These are phyloP conservation scores for Oidiodendron maius DNA, from an alignment of 495 filamentous ascomycete genomes.

Conservation along the genomic window DNA sequence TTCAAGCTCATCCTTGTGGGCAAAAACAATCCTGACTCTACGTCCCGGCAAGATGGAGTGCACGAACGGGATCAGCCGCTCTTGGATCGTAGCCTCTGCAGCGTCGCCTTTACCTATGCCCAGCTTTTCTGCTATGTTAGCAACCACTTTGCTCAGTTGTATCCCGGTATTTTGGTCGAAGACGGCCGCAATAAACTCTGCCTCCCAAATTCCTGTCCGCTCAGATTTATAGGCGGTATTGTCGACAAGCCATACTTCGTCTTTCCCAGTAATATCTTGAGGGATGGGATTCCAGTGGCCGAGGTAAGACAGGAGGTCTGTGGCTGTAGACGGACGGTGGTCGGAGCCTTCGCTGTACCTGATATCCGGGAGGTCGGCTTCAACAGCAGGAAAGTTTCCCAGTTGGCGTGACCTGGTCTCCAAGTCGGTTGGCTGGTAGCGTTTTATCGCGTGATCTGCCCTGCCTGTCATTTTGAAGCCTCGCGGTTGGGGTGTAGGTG, in stretches of 20 bases:
- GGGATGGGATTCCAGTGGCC: constrained; percentile 38
- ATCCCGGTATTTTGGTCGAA: constrained; percentile 66
- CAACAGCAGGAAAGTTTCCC: constrained; percentile 35
- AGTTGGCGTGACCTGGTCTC: constrained; percentile 28
- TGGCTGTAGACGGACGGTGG: constrained; percentile 16
- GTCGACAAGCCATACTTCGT: constrained; percentile 85
- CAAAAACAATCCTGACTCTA: constrained; percentile 53
- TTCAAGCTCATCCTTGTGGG: constrained; percentile 35
- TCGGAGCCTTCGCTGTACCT: constrained; percentile 15
- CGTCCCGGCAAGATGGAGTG: constrained; percentile 66
- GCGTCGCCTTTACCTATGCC: constrained; percentile 60
- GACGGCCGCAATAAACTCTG: constrained; percentile 73
- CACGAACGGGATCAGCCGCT: constrained; percentile 70
- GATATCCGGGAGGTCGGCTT: constrained; percentile 30
- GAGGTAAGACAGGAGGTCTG: constrained; percentile 38
- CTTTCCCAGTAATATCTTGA: constrained; percentile 31
- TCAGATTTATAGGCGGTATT: constrained; percentile 70
- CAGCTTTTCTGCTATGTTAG: constrained; percentile 62
- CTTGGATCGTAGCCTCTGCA: constrained; percentile 57
- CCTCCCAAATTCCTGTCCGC: constrained; percentile 54
- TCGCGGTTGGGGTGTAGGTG: too few relatives aligned
- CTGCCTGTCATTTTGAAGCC: too few relatives aligned
- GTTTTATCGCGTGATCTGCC: too few relatives aligned
- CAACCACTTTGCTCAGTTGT: constrained; percentile 60
- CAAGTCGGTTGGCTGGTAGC: background rate